Evolutionary conservation across 169 alveolate species (phyloP).

Genomic region (Eimeria brunetti): DNA sequence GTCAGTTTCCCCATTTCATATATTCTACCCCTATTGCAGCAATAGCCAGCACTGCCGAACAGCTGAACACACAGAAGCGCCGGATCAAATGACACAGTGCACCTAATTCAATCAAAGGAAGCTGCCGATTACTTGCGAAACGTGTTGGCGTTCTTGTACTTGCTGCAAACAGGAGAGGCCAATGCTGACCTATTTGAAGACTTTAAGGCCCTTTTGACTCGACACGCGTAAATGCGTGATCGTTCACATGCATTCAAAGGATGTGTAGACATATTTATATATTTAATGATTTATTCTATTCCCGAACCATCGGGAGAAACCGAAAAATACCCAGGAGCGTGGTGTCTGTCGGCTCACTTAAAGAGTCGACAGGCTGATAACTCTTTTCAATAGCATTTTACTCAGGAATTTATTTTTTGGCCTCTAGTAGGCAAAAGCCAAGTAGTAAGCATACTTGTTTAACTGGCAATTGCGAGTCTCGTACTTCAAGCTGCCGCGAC

Average conservation of each 20-base stretch:
- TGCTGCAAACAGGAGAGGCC: conserved; percentile 82
- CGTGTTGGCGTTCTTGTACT: neutral
- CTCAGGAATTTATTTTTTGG: neutral
- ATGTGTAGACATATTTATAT: neutral
- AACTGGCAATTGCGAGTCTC: neutral
- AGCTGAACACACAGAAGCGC: neutral
- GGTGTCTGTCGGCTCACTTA: neutral
- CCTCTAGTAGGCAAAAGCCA: neutral
- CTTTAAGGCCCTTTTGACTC: conserved; percentile 86
- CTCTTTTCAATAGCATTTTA: neutral
- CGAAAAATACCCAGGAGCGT: neutral
- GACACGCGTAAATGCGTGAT: conserved; percentile 81
- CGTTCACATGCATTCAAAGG: neutral
- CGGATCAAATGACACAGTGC: neutral
- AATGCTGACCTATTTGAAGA: conserved; percentile 87
- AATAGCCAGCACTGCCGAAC: neutral
- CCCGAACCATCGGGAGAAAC: neutral
- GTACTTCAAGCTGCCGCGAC: neutral
- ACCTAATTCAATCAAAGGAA: neutral
- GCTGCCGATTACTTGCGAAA: neutral
- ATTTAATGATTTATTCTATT: neutral
- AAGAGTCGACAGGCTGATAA: neutral
- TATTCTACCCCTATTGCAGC: neutral
- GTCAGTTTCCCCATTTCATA: neutral
- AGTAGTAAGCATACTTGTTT: neutral